Base-by-base conservation (phyloP, 2,329 filamentous ascomycete genomes). In the Penicillium corylophilum region DNA sequence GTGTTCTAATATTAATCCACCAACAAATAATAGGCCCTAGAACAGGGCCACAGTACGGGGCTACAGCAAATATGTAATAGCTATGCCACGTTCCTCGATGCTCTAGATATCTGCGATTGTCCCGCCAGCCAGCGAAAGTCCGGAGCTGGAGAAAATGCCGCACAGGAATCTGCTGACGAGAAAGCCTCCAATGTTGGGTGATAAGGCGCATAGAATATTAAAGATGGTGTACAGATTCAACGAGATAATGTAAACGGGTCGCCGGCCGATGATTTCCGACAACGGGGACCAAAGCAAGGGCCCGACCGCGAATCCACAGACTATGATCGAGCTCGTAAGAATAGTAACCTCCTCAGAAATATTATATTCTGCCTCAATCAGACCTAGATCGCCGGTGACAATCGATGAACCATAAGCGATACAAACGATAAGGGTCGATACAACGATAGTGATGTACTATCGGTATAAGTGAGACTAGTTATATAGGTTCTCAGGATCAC, bases 21-120 rank as follows among this genome's bases (percentile, higher is more conserved):
- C 88, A 89, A 51, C 88, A 89, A 5, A 88, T 79, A 0, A 94
- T 79, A 5, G 86, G 86, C 50, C 86, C 86, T 54, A 87, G 82
- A 1, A 87, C 87, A 45, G 89, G 89, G 1, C 89, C 89, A 31
- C 90, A 82, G 65, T 92, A 92, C 0, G 89, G 89, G 0, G 88
- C 88, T 1, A 88, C 88, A 2, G 82, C 86, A 92, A 93, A 15
- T 87, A 86, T 1, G 88, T 88, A 85, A 93, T 92, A 35, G 89
- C 87, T 6, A 91, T 85, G 61, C 89, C 89, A 24, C 89, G 80
- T 70, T 93, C 88, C 65, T 91, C 88, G 44, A 85, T 87, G 52
- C 74, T 82, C 88, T 88, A 93, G 22, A 92, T 73, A 72, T 93
- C 89, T 5, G 64, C 64, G 22, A 67, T 66, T 4, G 65, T 66